These are phyloP conservation scores for Xylaria sp. DNA, from an alignment of 2,329 filamentous ascomycete species.

Conservation along the genomic window DNA sequence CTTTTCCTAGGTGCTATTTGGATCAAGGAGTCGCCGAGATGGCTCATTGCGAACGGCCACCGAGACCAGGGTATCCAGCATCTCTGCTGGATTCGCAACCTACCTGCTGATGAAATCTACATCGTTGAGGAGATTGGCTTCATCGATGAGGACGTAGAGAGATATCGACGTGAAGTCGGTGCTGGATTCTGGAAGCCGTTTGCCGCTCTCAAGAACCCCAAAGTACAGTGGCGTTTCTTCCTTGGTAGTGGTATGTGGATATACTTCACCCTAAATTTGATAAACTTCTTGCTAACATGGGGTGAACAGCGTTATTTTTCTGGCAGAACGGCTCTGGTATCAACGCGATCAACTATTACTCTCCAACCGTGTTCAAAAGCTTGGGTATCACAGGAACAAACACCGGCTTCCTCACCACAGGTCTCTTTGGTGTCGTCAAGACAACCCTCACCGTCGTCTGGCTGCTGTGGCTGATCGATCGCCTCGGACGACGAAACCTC, in stretches of 20 bases:
- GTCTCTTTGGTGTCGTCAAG: constrained; percentile 70
- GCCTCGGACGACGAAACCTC: constrained; percentile 63
- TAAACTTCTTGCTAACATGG: background rate
- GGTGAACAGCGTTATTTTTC: constrained; percentile 66
- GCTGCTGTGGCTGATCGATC: constrained; percentile 67
- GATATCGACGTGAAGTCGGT: constrained; percentile 67
- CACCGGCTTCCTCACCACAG: constrained; percentile 65
- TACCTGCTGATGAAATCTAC: constrained; percentile 63
- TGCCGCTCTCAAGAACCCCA: constrained; percentile 58
- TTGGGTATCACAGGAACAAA: constrained; percentile 65
- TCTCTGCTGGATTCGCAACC: constrained; percentile 69
- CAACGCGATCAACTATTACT: constrained; percentile 71
- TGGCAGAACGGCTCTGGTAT: constrained; percentile 81
- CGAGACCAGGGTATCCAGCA: constrained; percentile 63
- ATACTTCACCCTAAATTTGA: background rate
- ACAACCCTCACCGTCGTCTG: constrained; percentile 66
- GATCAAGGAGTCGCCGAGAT: constrained; percentile 70
- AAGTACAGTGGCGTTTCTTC: constrained; percentile 73
- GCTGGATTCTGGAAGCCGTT: constrained; percentile 79
- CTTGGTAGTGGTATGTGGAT: constrained; percentile 60
- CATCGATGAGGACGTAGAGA: constrained; percentile 72
- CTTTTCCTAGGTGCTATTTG: constrained; percentile 64
- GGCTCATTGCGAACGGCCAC: constrained; percentile 68
- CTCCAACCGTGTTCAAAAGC: constrained; percentile 66
- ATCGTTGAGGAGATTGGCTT: constrained; percentile 75